Evolutionary conservation across 2,329 filamentous ascomycete species (phyloP).

Genomic region (Talaromyces sp.): DNA sequence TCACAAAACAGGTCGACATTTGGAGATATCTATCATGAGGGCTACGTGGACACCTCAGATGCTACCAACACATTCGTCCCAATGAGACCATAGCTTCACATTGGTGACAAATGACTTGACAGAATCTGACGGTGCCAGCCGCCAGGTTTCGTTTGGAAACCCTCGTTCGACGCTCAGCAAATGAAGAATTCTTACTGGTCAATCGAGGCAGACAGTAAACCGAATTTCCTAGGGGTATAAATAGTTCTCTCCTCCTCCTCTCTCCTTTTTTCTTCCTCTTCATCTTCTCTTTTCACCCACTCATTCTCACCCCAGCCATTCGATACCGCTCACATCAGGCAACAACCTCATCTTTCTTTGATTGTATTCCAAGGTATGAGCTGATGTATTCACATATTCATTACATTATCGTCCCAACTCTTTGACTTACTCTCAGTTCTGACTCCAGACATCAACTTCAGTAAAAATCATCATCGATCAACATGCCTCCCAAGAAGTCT

Average conservation of each 20-base stretch:
- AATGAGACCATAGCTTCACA: neutral
- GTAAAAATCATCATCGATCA: neutral
- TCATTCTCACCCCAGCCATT: neutral
- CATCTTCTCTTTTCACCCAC: neutral
- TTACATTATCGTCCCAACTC: neutral
- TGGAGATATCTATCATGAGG: neutral
- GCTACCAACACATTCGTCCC: neutral
- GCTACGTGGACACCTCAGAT: neutral
- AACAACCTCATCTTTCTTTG: neutral
- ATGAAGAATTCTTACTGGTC: neutral
- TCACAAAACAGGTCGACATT: neutral
- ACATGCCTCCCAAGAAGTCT: constrained; percentile 15
- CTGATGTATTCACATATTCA: neutral
- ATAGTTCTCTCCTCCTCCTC: neutral
- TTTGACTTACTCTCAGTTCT: neutral
- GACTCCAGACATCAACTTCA: neutral
- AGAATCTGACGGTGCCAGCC: neutral
- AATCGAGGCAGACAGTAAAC: neutral
- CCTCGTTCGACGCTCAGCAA: neutral
- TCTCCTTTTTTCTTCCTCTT: neutral
- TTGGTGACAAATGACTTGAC: neutral
- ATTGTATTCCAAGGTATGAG: neutral
- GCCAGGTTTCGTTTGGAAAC: neutral
- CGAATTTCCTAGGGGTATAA: neutral
- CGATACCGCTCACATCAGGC: neutral